Percentiles rank a stretch among this genome's conserved stretches.
Conservation (phyloP, 2,329 filamentous ascomycete genomes). For the Pseudogymnoascus sp. region DNA sequence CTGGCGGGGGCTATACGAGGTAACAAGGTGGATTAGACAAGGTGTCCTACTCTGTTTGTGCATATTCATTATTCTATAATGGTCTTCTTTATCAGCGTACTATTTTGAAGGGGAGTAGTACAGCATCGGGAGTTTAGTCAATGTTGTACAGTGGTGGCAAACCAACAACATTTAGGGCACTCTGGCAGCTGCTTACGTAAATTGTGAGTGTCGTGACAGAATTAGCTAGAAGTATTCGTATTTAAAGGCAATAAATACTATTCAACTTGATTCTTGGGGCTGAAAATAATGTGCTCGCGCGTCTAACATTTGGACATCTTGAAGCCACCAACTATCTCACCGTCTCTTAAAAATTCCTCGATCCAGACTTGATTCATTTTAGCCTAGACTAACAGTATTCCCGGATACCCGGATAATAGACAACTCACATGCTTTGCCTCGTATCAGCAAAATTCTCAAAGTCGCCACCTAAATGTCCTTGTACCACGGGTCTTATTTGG, state of each 20-base stretch:
- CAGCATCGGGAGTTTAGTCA: not conserved
- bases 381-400: not conserved
- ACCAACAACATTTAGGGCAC: not conserved
- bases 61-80: not conserved
- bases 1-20: not conserved
- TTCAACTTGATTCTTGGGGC: not conserved
- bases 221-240: not conserved
- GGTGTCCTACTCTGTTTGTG: too few relatives aligned
- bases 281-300: not conserved
- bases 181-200: not conserved
- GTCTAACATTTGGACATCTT: too few relatives aligned
- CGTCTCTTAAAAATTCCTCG: not conserved
- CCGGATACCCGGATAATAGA: not conserved
- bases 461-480: constrained; percentile 33
- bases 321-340: not conserved
- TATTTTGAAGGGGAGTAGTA: not conserved
- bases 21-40: not conserved
- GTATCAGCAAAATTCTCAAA: constrained; percentile 42
- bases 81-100: not conserved
- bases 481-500: constrained; percentile 42
- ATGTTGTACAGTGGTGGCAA: not conserved
- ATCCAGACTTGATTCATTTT: not conserved
- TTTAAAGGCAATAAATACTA: not conserved
- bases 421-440: constrained; percentile 25
- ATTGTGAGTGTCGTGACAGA: not conserved